phyloP scores from a whole-genome alignment of 2,329 filamentous ascomycete species.

The Neophaeococcomyces mojaviensis region DNA sequence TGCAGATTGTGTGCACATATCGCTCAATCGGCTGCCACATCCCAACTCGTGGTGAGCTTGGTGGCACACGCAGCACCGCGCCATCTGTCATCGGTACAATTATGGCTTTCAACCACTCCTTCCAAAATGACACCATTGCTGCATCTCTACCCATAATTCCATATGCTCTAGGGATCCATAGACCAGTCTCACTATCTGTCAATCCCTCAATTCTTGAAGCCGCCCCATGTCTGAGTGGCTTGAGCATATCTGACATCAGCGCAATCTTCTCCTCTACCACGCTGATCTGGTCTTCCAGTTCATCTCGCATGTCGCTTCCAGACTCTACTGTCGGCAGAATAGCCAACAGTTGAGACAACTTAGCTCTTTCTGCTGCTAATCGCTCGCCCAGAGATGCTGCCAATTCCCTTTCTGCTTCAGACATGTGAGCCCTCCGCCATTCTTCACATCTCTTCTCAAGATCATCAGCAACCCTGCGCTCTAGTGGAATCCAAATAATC shows the following conservation, averaged over 20 bases:
- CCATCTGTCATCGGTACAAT: constrained; percentile 95
- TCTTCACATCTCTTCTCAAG: constrained; percentile 67
- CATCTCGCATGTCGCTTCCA: constrained; percentile 72
- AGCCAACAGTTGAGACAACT: constrained; percentile 79
- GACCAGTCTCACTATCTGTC: constrained; percentile 87
- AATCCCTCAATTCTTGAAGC: constrained; percentile 96
- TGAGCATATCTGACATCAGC: constrained; percentile 90
- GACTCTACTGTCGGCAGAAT: constrained; percentile 73
- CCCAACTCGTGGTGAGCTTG: constrained; percentile 82
- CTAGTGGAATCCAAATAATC: constrained; percentile 86
- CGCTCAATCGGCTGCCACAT: constrained; percentile 94
- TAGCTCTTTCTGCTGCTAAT: constrained; percentile 77
- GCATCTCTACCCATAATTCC: constrained; percentile 82
- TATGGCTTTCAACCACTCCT: constrained; percentile 92
- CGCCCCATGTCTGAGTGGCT: constrained; percentile 85
- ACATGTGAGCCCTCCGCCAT: constrained; percentile 91
- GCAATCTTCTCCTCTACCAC: constrained; percentile 94
- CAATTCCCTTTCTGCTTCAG: constrained; percentile 89
- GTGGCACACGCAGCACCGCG: constrained; percentile 69
- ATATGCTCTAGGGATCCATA: constrained; percentile 92
- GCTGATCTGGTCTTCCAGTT: constrained; percentile 88
- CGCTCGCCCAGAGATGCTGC: constrained; percentile 86
- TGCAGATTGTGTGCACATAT: constrained; percentile 94
- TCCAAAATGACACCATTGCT: constrained; percentile 86
- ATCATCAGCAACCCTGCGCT: constrained; percentile 71